Percentiles rank a stretch among this genome's conserved stretches.
Conservation (phyloP, 805 yeast species). For the Myxozyma neotropica region DNA sequence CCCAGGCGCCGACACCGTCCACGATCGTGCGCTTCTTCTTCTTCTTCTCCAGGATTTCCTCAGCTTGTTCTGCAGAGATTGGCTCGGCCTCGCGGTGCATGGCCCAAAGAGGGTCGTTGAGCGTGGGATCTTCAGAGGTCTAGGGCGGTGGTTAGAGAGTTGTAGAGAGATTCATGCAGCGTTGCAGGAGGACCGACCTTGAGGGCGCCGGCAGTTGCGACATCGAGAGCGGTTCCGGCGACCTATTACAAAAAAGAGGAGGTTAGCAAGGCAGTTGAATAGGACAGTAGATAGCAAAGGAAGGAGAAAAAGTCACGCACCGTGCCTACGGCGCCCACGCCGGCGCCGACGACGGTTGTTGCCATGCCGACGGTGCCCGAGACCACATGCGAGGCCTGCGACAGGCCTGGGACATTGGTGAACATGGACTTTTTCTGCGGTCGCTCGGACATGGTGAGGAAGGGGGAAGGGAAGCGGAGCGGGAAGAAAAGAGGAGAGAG, state of each 20-base stretch:
- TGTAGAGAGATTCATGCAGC: neutral
- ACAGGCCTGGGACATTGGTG: constrained; percentile 20
- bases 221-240: constrained; percentile 28
- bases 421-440: constrained; percentile 8
- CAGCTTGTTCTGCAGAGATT: neutral
- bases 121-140: constrained; percentile 23
- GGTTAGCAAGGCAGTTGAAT: neutral
- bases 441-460: constrained; percentile 12
- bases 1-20: constrained; percentile 17
- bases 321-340: constrained; percentile 14
- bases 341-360: constrained; percentile 10
- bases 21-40: constrained; percentile 4
- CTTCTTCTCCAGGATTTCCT: neutral
- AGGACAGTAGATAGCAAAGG: neutral
- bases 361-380: constrained; percentile 21
- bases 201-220: constrained; percentile 21
- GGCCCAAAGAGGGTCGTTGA: constrained; percentile 26
- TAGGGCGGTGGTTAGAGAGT: neutral
- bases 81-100: constrained; percentile 24
- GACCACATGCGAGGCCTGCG: constrained; percentile 16
- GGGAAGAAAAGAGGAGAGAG: constrained; percentile 1
- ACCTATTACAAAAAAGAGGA: constrained; percentile 5
- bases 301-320: too few species aligned
- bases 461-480: neutral
- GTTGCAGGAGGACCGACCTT: constrained; percentile 4